phyloP scores from a whole-genome alignment of 768 basidiomycete genomes.

The Butyriboletus loyo region DNA sequence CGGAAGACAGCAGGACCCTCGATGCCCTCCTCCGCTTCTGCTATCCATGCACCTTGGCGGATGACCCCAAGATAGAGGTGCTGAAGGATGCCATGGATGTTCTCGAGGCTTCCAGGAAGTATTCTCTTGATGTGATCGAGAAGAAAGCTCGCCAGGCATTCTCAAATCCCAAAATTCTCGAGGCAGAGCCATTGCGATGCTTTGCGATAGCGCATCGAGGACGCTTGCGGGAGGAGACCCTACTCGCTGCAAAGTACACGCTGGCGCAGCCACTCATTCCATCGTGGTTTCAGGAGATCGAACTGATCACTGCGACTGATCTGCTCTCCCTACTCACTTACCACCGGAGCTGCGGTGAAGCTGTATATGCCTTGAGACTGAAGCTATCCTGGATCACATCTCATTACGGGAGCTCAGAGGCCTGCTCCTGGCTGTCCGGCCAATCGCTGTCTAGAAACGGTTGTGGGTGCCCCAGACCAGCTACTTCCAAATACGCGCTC shows the following conservation, averaged over 20 bases:
- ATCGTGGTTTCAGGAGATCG: slow-evolving; percentile 23
- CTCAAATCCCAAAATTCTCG: background rate
- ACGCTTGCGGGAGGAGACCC: background rate
- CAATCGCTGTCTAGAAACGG: too few relatives aligned
- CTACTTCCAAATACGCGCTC: background rate
- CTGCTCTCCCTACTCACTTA: slow-evolving; percentile 25
- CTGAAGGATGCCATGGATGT: background rate
- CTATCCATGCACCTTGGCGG: too few relatives aligned
- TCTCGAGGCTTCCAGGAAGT: background rate
- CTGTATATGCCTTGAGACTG: background rate
- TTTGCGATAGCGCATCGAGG: background rate
- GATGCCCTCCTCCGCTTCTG: too few relatives aligned
- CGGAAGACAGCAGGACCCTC: slow-evolving; percentile 20
- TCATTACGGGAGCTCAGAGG: background rate
- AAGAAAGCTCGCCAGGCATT: background rate
- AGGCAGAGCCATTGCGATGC: background rate
- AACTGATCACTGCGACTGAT: slow-evolving; percentile 21
- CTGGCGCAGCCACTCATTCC: slow-evolving; percentile 24
- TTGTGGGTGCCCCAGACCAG: background rate
- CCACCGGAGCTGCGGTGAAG: slow-evolving; percentile 13
- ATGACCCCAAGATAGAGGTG: too few relatives aligned
- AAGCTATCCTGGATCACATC: slow-evolving; percentile 12
- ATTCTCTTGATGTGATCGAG: too few relatives aligned
- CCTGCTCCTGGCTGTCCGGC: slow-evolving; percentile 8
- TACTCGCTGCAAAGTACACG: slow-evolving; percentile 8